phyloP scores from a whole-genome alignment of 495 filamentous ascomycete species.

The Talaromyces thailandensis region DNA sequence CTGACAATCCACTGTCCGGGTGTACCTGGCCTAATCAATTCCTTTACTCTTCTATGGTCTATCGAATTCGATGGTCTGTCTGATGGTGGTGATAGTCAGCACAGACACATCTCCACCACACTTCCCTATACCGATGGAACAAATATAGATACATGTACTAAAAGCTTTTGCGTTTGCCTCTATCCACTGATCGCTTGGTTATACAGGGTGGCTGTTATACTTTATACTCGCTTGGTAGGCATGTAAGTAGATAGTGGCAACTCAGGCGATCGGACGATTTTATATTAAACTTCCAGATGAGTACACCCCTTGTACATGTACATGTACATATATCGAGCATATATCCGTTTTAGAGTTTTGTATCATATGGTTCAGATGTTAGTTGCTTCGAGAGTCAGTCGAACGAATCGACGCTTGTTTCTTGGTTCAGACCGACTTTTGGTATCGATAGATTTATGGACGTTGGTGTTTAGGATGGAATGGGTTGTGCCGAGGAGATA shows the following conservation, averaged over 20 bases:
- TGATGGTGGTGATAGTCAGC: neutral
- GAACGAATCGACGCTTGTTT: neutral
- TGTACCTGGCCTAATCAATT: neutral
- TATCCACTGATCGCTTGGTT: neutral
- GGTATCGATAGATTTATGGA: neutral
- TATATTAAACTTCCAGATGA: neutral
- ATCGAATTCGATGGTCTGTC: neutral
- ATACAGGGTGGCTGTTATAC: neutral
- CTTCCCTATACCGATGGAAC: neutral
- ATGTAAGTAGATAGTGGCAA: neutral
- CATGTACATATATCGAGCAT: neutral
- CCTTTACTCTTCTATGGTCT: neutral
- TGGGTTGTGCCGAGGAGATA: neutral
- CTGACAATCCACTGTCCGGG: neutral
- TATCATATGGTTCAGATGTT: neutral
- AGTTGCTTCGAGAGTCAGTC: neutral
- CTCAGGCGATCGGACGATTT: neutral
- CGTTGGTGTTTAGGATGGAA: neutral
- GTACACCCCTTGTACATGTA: neutral
- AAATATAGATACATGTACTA: neutral
- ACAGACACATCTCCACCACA: neutral
- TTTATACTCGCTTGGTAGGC: no score
- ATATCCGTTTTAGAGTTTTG: neutral
- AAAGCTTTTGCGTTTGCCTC: neutral
- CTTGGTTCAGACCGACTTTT: neutral